A percentile compares a stretch with the other conserved stretches of the same genome.
These are phyloP conservation scores for Apium graveolens DNA, from an alignment of 129 eudicot species.

Conservation along the genomic window DNA sequence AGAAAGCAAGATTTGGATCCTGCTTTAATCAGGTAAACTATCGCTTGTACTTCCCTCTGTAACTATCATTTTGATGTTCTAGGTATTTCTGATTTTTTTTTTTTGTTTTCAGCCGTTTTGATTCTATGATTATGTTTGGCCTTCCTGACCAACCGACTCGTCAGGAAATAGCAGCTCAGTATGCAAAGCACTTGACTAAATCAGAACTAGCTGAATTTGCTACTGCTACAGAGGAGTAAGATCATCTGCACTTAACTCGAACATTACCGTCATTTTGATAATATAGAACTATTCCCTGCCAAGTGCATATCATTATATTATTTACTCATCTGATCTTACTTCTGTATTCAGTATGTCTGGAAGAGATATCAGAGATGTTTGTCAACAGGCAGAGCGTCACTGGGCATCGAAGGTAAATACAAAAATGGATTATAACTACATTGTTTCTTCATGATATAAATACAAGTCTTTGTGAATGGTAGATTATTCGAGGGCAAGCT, in stretches of 20 bases:
- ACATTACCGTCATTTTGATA: not conserved
- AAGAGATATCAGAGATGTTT: conserved; percentile 88
- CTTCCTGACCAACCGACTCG: conserved; percentile 89
- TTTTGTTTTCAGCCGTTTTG: conserved; percentile 67
- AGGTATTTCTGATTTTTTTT: conserved; percentile 10
- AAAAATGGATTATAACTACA: not conserved
- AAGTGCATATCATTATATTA: not conserved
- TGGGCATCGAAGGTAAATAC: conserved; percentile 94
- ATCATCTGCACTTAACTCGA: not conserved
- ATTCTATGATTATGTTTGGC: conserved; percentile 80
- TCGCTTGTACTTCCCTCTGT: not conserved
- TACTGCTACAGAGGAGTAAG: conserved; percentile 65
- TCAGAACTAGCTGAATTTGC: conserved; percentile 75
- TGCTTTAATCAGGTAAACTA: conserved; percentile 72
- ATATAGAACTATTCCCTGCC: not conserved
- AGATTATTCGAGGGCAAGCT: conserved; percentile 81
- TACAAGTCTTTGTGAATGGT: conserved; percentile 3
- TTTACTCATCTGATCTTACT: conserved; percentile 1
- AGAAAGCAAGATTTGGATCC: conserved; percentile 98
- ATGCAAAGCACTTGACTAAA: conserved; percentile 83
- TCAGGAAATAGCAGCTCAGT: conserved; percentile 80
- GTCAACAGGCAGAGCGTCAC: conserved; percentile 96
- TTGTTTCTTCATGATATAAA: not conserved
- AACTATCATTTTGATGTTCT: not conserved
- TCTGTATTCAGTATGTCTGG: conserved; percentile 73